Evolutionary conservation across 2,329 filamentous ascomycete genomes (phyloP).

Genomic region (Diaporthe vexans): DNA sequence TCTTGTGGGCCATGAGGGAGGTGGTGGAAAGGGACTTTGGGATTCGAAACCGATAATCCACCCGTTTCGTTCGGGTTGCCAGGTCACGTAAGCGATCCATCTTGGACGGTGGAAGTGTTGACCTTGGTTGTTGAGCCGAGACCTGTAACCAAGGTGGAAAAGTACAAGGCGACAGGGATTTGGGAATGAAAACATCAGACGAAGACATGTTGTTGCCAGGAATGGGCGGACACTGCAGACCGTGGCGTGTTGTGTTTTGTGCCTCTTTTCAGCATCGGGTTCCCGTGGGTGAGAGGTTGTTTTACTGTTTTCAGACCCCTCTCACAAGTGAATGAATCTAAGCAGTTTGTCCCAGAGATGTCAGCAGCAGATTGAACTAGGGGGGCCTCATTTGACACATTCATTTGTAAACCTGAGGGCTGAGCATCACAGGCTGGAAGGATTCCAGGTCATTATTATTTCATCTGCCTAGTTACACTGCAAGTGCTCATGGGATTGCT

Average conservation of each 20-base stretch:
- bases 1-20: background rate
- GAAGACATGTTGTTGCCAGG: background rate
- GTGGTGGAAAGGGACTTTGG: conserved; percentile 14
- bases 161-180: background rate
- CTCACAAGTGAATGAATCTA: background rate
- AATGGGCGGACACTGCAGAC: background rate
- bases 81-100: conserved; percentile 33
- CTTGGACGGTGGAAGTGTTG: background rate
- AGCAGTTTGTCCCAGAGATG: background rate
- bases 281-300: background rate
- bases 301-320: background rate
- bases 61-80: conserved; percentile 7
- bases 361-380: background rate
- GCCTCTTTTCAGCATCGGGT: no score
- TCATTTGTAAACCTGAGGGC: background rate
- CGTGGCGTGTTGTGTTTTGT: background rate
- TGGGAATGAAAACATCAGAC: background rate
- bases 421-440: background rate
- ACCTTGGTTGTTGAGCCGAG: background rate
- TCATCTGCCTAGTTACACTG: background rate
- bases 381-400: background rate
- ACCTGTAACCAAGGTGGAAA: conserved; percentile 26
- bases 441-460: background rate
- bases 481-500: background rate
- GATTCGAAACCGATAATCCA: conserved; percentile 3